phyloP scores from a whole-genome alignment of 805 yeast genomes.

The Candida parachauliodes region DNA sequence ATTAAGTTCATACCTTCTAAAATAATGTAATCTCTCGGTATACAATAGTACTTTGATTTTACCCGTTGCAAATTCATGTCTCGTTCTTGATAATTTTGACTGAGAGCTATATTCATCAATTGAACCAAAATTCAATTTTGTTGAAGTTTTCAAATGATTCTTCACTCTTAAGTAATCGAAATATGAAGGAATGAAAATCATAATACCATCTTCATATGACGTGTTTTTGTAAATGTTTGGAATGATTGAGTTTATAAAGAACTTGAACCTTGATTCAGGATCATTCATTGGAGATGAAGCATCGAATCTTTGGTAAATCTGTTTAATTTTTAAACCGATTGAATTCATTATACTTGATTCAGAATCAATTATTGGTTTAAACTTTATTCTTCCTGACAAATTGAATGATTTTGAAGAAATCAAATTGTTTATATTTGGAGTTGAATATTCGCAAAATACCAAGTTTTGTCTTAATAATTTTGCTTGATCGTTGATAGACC shows the following conservation, averaged over 20 bases:
- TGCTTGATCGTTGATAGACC: conserved; percentile 85
- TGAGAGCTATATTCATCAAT: conserved; percentile 81
- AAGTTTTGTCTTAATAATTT: conserved; percentile 71
- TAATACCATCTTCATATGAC: conserved; percentile 66
- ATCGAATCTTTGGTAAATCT: conserved; percentile 70
- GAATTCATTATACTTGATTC: conserved; percentile 55
- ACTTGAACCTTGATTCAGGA: conserved; percentile 79
- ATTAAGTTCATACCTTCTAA: conserved; percentile 74
- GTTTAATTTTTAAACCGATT: conserved; percentile 64
- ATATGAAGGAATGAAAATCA: conserved; percentile 81
- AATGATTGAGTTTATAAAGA: conserved; percentile 67
- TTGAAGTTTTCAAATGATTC: conserved; percentile 60
- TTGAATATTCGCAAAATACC: conserved; percentile 66
- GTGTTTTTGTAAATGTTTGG: conserved; percentile 67
- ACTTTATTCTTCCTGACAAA: conserved; percentile 58
- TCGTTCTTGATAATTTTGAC: conserved; percentile 64
- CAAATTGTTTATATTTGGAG: conserved; percentile 78
- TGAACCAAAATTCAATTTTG: conserved; percentile 63
- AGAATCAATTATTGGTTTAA: conserved; percentile 44
- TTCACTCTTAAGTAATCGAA: conserved; percentile 80
- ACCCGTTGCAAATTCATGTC: conserved; percentile 64
- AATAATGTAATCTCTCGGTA: conserved; percentile 92
- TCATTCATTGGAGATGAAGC: conserved; percentile 54
- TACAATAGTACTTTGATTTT: conserved; percentile 72
- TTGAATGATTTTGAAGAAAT: conserved; percentile 45